Conservation (phyloP, 768 basidiomycete species). For the Mycena albidolilacea region DNA sequence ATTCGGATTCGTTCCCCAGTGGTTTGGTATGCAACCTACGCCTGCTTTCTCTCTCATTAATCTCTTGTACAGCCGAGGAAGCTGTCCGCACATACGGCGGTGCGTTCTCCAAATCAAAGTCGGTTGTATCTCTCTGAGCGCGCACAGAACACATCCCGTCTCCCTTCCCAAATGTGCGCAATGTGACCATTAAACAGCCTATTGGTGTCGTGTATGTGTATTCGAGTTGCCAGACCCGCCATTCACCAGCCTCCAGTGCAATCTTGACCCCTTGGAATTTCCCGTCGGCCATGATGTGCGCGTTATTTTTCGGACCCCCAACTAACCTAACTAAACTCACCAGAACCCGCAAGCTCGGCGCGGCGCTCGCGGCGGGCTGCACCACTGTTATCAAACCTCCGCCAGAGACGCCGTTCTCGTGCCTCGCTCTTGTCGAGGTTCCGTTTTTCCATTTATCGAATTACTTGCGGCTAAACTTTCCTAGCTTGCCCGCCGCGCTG, state of each 20-base stretch:
- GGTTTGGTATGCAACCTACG: conserved; percentile 76
- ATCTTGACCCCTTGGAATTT: conserved; percentile 94
- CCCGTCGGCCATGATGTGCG: conserved; percentile 88
- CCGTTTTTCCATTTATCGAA: neutral
- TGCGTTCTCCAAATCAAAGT: conserved; percentile 46
- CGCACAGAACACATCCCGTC: conserved; percentile 86
- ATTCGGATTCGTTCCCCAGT: conserved; percentile 57
- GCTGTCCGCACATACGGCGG: conserved; percentile 94
- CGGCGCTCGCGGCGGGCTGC: conserved; percentile 96
- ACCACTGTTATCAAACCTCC: conserved; percentile 96
- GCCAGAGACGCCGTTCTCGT: conserved; percentile 94
- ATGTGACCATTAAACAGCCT: conserved; percentile 95
- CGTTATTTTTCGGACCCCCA: too few species aligned
- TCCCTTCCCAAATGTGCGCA: conserved; percentile 76
- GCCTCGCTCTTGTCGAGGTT: conserved; percentile 93
- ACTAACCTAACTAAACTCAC: too few species aligned
- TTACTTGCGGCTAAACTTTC: neutral
- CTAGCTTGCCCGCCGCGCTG: conserved; percentile 89
- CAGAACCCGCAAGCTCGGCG: conserved; percentile 84
- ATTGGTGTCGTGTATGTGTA: conserved; percentile 69
- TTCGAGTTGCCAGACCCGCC: conserved; percentile 27
- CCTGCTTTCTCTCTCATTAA: conserved; percentile 14
- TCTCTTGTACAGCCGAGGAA: conserved; percentile 79
- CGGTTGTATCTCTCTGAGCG: neutral
- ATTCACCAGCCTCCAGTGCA: conserved; percentile 59